Base-by-base conservation (phyloP, 352 stramenopile genomes). In the Pythium periplocum region DNA sequence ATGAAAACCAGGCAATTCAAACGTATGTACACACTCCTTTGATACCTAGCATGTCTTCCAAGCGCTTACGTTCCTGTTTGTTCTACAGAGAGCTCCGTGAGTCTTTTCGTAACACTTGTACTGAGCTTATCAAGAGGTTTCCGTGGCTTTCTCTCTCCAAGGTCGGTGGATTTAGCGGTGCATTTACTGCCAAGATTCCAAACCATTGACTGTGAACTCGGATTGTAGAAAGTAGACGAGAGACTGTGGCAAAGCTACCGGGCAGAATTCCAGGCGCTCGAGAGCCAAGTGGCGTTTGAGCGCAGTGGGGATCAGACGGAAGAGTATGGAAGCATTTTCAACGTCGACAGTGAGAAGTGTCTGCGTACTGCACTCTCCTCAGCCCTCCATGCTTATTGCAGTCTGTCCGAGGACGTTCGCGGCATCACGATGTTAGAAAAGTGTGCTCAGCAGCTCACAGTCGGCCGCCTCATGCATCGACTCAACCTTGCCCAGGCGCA, bases 191-290 rank as follows among this genome's bases (percentile, higher is more conserved):
- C 17, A 26, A 26, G 17, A 26, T 26, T 26, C 17, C 17, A 26
- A 26, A 26, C 17, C 17, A 26, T 26, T 26, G 17, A 26, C 17
- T 26, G 17, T 26, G 17, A 26, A 26, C 17, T 26, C 17, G 17
- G 17, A 26, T 26, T 34, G 12, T 30, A 87, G 76, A 64, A 67
- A 11, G 48, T 87, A 37, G 78, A 78, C 45, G 63, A 83, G 38
- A 68, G 67, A 2, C 60, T 91, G 6, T 91, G 80, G 80, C 69
- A 50, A 48, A 84, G 61, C 51, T 91, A 78, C 77, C 84, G 89
- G 53, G 67, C 70, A 2, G 64, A 86, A 35, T 73, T 91, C 5
- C 63, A 69, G 2, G 48, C 39, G 0, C 56, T 83, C 5, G 64
- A 78, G 49, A 38, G n/a, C 3, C 43, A 46, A 5, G 30, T 66